Evolutionary conservation across 768 basidiomycete species (phyloP).

Genomic region (Hypsizygus marmoreus): DNA sequence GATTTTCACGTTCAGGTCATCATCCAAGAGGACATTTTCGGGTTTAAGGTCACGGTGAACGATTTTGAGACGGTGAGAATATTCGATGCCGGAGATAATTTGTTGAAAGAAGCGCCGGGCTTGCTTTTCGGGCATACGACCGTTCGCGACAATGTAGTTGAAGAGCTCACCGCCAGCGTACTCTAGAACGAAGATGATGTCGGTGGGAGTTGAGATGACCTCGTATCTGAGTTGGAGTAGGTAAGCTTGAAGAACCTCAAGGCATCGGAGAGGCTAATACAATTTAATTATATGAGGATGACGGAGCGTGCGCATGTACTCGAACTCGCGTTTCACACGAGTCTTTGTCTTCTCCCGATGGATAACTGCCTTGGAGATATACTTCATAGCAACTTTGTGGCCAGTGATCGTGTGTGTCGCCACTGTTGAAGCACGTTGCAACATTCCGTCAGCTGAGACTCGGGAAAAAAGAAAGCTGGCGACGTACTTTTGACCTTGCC

Average conservation of each 20-base stretch:
- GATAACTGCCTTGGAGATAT: slow-evolving; percentile 93
- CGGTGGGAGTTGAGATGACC: slow-evolving; percentile 89
- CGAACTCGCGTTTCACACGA: slow-evolving; percentile 91
- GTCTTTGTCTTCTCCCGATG: slow-evolving; percentile 89
- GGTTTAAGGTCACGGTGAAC: slow-evolving; percentile 98
- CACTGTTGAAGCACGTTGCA: slow-evolving; percentile 51
- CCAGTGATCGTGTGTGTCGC: slow-evolving; percentile 93
- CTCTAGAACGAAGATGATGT: slow-evolving; percentile 98
- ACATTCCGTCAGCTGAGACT: slow-evolving; percentile 16
- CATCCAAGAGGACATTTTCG: slow-evolving; percentile 89
- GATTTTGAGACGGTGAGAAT: slow-evolving; percentile 94
- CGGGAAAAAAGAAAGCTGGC: slow-evolving; percentile 7
- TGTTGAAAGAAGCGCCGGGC: slow-evolving; percentile 98
- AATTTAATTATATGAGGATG: slow-evolving; percentile 99
- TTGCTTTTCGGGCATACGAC: slow-evolving; percentile 84
- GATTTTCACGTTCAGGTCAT: slow-evolving; percentile 90
- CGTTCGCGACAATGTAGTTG: slow-evolving; percentile 96
- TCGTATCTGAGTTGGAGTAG: slow-evolving; percentile 58
- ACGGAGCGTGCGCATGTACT: slow-evolving; percentile 91
- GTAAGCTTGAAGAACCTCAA: slow-evolving; percentile 13
- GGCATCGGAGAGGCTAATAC: slow-evolving; percentile 46
- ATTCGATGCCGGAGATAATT: slow-evolving; percentile 96
- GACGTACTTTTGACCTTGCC: slow-evolving; percentile 96
- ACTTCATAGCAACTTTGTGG: slow-evolving; percentile 97
- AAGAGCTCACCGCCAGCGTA: slow-evolving; percentile 96